Base-by-base conservation (phyloP, 139 green algal species). In the Tetraselmis chui region DNA sequence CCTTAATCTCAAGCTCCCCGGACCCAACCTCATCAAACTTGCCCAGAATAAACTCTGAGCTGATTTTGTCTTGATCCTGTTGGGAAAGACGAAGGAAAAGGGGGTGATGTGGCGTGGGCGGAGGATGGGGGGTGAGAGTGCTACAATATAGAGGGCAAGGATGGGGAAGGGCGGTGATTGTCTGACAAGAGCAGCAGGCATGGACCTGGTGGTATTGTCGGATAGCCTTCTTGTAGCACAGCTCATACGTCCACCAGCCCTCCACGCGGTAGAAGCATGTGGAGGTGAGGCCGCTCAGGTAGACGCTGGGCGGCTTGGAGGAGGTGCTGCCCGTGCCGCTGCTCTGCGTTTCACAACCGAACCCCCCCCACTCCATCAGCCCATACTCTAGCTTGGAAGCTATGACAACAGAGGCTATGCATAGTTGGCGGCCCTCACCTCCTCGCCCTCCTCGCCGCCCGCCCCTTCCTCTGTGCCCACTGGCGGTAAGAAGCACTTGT, bases 201-300 rank as follows among this genome's bases (percentile, higher is more conserved):
- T 1, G n/a, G 28, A 89, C 90, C 80, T 92, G 87, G 32, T 96
- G 89, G 77, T 92, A 97, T 84, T 98, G 95, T 28, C 90, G 83
- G 32, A 93, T 82, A 1, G 91, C 82, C 82, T 94, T 92, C 79
- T 90, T 88, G 84, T 95, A 93, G 89, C 95, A 98, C 59, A 95
- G 30, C 89, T 97, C 94, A 81, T 97, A 98, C 18, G 92, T 97
- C 95, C 95, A 98, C 85, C 93, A 93, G 22, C 92, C 94, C 77
- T 97, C 94, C 22, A 94, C 59, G 0, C 89, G 88, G 75, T 94
- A 95, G 32, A 92, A 82, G 76, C 89, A 93, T 23, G 82, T 31
- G 1, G 28, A 59, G 31, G 30, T 31, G n/a, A 86, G 80, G 2
- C 75, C 30, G 28, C 59, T 2, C 24, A 85, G 45, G 45, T 67